phyloP scores from a whole-genome alignment of 2,329 filamentous ascomycete genomes.

The Penicillium thymicola region DNA sequence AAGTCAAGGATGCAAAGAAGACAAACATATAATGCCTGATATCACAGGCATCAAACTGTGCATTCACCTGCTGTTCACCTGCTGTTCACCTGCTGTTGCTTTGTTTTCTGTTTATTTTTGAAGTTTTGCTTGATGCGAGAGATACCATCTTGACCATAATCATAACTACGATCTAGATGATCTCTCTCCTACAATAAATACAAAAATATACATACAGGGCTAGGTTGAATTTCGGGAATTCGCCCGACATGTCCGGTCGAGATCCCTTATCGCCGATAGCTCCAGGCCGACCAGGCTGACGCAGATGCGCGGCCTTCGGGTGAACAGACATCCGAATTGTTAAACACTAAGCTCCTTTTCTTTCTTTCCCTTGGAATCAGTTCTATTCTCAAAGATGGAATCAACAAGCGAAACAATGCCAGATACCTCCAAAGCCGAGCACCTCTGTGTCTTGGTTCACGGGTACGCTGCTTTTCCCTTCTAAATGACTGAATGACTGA shows the following conservation, averaged over 20 bases:
- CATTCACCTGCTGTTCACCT: neutral
- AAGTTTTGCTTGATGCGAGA: neutral
- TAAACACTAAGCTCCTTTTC: neutral
- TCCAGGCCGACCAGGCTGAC: slow-evolving; percentile 6
- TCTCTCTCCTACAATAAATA: neutral
- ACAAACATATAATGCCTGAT: slow-evolving; percentile 3
- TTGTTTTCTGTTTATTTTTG: neutral
- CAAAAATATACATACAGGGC: neutral
- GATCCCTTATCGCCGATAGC: slow-evolving; percentile 10
- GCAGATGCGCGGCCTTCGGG: slow-evolving; percentile 1
- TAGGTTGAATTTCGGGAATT: neutral
- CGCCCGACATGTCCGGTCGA: neutral
- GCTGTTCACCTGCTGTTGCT: neutral
- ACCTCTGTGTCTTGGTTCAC: slow-evolving; percentile 61
- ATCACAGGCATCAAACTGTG: neutral
- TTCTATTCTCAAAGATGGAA: neutral
- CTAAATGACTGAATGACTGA: slow-evolving; percentile 6
- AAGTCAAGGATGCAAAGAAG: slow-evolving; percentile 6
- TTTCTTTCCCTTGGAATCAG: neutral
- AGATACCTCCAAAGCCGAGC: slow-evolving; percentile 39
- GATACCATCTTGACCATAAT: neutral
- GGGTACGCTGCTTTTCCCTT: slow-evolving; percentile 44
- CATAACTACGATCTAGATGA: neutral
- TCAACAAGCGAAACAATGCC: slow-evolving; percentile 7
- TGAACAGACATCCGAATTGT: slow-evolving; percentile 1